These are phyloP conservation scores for Trichoderma afroharzianum DNA, from an alignment of 2,329 filamentous ascomycete species.

Conservation along the genomic window DNA sequence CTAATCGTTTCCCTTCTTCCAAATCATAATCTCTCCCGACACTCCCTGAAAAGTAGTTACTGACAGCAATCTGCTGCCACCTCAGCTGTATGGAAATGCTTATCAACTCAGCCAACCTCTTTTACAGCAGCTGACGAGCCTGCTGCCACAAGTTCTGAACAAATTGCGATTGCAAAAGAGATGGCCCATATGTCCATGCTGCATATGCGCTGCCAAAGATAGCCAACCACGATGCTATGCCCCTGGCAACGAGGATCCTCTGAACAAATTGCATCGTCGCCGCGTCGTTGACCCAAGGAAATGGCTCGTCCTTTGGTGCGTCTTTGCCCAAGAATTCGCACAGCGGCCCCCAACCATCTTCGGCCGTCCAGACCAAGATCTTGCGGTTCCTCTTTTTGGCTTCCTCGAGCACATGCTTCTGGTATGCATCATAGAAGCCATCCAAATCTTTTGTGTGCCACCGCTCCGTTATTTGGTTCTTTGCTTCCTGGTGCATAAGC, in stretches of 20 bases:
- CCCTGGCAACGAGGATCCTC: conserved; percentile 17
- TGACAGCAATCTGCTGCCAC: background rate
- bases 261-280: conserved; percentile 20
- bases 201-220: conserved; percentile 13
- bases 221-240: conserved; percentile 19
- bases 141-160: background rate
- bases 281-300: conserved; percentile 33
- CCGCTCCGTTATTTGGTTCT: conserved; percentile 3
- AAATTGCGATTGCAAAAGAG: conserved; percentile 6
- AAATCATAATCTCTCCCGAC: background rate
- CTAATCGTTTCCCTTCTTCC: background rate
- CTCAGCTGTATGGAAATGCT: background rate
- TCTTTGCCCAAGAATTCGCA: conserved; percentile 38
- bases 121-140: background rate
- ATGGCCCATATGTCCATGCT: conserved; percentile 13
- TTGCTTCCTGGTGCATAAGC: conserved; percentile 20
- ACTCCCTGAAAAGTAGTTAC: background rate
- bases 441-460: conserved; percentile 16
- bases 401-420: conserved; percentile 27
- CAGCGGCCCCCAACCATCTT: conserved; percentile 43
- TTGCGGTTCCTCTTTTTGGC: conserved; percentile 29
- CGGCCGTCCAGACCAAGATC: conserved; percentile 27
- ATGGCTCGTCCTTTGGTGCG: conserved; percentile 31
- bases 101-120: no score
- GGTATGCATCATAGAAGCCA: conserved; percentile 23